These are phyloP conservation scores for Berkeleyomyces basicola DNA, from an alignment of 2,329 filamentous ascomycete genomes.

Conservation along the genomic window DNA sequence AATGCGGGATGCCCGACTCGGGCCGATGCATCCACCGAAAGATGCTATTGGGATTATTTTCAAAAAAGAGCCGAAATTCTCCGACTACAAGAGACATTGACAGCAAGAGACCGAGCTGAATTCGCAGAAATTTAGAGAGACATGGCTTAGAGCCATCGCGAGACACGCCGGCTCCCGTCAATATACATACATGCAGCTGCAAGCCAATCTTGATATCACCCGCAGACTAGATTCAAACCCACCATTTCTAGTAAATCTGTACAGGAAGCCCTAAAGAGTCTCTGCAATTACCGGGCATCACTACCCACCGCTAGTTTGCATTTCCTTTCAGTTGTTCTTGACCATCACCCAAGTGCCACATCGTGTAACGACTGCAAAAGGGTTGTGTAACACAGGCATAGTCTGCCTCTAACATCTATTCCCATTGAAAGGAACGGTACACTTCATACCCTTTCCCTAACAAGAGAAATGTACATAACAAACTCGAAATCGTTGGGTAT, in stretches of 20 bases:
- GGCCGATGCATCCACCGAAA: conserved; percentile 1
- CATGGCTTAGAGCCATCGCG: not conserved
- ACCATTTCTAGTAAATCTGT: too few relatives aligned
- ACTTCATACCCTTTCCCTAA: too few relatives aligned
- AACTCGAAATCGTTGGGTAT: too few relatives aligned
- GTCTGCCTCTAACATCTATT: not conserved
- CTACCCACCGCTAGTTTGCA: not conserved
- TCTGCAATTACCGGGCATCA: too few relatives aligned
- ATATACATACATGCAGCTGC: not conserved
- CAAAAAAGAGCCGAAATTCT: not conserved
- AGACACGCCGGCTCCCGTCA: not conserved
- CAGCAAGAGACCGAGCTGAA: not conserved
- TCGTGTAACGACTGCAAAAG: not conserved
- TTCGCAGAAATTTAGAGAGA: not conserved
- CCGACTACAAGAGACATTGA: not conserved
- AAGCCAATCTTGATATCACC: not conserved
- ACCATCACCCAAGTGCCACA: not conserved
- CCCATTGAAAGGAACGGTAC: not conserved
- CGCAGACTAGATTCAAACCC: too few relatives aligned
- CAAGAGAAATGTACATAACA: too few relatives aligned
- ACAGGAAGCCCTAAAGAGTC: too few relatives aligned
- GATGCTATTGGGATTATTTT: too few relatives aligned
- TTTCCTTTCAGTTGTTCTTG: not conserved
- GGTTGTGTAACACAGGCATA: not conserved
- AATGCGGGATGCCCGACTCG: conserved; percentile 5